phyloP scores from a whole-genome alignment of 192 early-diverging fungal species.

The Ambispora gerdemannii region DNA sequence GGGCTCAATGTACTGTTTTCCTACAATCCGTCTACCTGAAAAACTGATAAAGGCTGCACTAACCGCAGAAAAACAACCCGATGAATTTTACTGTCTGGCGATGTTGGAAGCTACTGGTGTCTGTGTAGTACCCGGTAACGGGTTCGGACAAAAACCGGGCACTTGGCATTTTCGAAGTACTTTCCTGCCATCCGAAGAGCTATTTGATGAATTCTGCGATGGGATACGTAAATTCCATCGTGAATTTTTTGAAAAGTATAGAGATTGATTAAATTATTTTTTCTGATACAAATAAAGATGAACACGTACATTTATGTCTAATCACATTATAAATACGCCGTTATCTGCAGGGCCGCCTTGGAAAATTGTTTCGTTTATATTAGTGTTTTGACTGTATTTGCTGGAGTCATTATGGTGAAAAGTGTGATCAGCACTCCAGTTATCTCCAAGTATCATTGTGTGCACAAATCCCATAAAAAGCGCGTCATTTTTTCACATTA shows the following conservation, averaged over 20 bases:
- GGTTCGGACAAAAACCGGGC: constrained; percentile 84
- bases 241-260: constrained; percentile 75
- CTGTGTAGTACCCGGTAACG: constrained; percentile 91
- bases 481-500: no score
- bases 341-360: no score
- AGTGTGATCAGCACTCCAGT: no score
- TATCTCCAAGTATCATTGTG: no score
- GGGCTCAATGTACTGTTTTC: constrained; percentile 98
- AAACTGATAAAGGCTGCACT: constrained; percentile 78
- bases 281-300: no score
- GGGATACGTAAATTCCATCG: constrained; percentile 77
- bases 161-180: constrained; percentile 97
- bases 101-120: constrained; percentile 94
- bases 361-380: no score
- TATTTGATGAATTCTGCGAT: constrained; percentile 86
- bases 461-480: no score
- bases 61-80: constrained; percentile 69
- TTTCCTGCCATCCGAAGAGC: constrained; percentile 89
- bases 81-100: constrained; percentile 86
- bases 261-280: background rate
- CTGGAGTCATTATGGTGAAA: no score
- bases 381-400: no score
- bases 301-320: no score
- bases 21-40: constrained; percentile 68
- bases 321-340: no score